Conservation (phyloP, 495 filamentous ascomycete species). For the Terfezia boudieri region DNA sequence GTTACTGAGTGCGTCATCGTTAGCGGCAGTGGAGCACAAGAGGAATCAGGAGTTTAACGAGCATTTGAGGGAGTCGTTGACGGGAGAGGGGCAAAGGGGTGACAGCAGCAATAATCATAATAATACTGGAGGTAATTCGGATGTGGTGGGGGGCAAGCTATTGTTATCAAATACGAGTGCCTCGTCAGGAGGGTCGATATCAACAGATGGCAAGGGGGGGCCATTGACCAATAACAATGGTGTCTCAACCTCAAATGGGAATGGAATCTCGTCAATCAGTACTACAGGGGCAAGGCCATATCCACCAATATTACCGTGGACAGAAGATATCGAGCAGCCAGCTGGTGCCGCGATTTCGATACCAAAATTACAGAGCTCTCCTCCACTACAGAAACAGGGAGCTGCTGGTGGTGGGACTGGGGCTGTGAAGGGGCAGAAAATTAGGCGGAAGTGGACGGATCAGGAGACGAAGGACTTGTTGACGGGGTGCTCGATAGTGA, state of each 20-base stretch:
- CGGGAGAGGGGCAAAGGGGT: conserved; percentile 8
- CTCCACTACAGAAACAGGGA: background rate
- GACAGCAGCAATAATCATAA: background rate
- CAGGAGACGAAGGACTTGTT: conserved; percentile 42
- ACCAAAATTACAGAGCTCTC: conserved; percentile 6
- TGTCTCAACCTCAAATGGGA: too few species aligned
- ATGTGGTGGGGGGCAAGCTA: too few species aligned
- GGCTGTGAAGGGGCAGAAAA: conserved; percentile 7
- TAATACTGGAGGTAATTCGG: too few species aligned
- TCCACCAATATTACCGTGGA: conserved; percentile 7
- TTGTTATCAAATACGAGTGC: too few species aligned
- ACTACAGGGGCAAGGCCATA: background rate
- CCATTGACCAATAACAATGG: too few species aligned
- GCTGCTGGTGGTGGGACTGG: conserved; percentile 1
- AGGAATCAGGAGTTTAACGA: conserved; percentile 9
- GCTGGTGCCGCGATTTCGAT: background rate
- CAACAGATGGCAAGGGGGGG: too few species aligned
- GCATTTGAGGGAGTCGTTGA: conserved; percentile 12
- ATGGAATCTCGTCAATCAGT: too few species aligned
- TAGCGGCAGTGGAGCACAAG: conserved; percentile 5
- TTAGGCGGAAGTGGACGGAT: conserved; percentile 36
- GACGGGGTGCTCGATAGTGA: conserved; percentile 34
- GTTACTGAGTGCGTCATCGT: conserved; percentile 3
- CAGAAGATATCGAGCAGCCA: conserved; percentile 1
- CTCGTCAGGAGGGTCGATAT: too few species aligned